These are phyloP conservation scores for Dioszegia aurantiaca DNA, from an alignment of 768 basidiomycete species.

Conservation along the genomic window DNA sequence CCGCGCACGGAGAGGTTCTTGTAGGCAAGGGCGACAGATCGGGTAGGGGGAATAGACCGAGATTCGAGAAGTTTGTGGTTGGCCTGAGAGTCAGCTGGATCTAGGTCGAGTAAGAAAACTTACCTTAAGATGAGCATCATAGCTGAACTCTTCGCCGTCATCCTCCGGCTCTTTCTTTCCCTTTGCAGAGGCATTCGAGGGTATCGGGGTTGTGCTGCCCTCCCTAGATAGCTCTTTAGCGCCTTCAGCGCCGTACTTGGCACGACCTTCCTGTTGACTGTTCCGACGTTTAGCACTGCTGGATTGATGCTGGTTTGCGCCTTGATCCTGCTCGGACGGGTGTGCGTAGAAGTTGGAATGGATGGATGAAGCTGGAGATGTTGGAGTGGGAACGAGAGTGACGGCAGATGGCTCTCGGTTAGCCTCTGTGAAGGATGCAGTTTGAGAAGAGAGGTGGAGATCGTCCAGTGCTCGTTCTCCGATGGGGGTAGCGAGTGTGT, in stretches of 20 bases:
- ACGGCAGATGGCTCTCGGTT: not conserved
- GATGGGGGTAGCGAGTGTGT: conserved; percentile 7
- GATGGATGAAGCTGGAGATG: not conserved
- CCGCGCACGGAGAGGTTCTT: conserved; percentile 42
- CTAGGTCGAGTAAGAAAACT: not conserved
- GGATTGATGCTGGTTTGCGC: not conserved
- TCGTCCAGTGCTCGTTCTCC: conserved; percentile 2
- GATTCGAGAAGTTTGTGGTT: conserved; percentile 36
- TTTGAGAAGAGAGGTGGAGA: not conserved
- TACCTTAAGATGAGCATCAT: conserved; percentile 15
- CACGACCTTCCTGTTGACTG: not conserved
- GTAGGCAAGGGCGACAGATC: conserved; percentile 37
- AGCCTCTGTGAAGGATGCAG: not conserved
- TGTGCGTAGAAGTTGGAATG: not conserved
- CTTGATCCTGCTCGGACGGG: not conserved
- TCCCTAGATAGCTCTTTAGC: not conserved
- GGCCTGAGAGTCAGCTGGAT: conserved; percentile 15
- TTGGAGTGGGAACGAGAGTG: not conserved
- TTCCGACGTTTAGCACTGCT: not conserved
- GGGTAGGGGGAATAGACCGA: conserved; percentile 23
- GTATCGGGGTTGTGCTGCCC: not conserved
- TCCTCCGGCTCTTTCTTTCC: not conserved
- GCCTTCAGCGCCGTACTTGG: not conserved
- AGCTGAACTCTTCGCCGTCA: conserved; percentile 5
- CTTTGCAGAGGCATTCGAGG: not conserved